phyloP scores from a whole-genome alignment of 768 basidiomycete genomes.

The Pleurotus cornucopiae region DNA sequence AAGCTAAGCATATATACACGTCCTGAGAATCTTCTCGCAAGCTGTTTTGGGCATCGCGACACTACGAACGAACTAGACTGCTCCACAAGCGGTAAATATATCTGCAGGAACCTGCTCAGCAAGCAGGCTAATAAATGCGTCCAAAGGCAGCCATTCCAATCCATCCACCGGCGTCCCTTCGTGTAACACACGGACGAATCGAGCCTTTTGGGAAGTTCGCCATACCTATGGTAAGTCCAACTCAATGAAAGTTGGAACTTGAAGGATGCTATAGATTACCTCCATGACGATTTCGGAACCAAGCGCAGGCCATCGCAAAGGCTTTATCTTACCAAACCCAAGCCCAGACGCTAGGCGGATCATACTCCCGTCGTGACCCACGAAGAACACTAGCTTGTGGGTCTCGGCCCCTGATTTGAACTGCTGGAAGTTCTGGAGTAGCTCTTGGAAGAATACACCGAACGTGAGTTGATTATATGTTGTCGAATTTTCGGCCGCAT shows the following conservation, averaged over 20 bases:
- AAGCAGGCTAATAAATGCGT: slow-evolving; percentile 11
- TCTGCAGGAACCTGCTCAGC: slow-evolving; percentile 10
- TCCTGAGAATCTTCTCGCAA: too few relatives aligned
- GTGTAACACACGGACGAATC: slow-evolving; percentile 13
- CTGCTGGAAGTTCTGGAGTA: slow-evolving; percentile 12
- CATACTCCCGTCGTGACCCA: slow-evolving; percentile 15
- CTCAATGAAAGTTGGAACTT: background rate
- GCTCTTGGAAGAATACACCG: slow-evolving; percentile 15
- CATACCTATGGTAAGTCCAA: slow-evolving; percentile 7
- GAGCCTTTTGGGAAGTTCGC: background rate
- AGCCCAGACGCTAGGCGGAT: slow-evolving; percentile 12
- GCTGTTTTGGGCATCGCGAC: too few relatives aligned
- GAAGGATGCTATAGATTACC: background rate
- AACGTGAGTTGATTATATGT: slow-evolving; percentile 14
- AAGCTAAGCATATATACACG: too few relatives aligned
- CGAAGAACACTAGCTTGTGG: slow-evolving; percentile 11
- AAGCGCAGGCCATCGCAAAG: slow-evolving; percentile 12
- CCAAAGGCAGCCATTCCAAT: slow-evolving; percentile 10
- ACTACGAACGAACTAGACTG: background rate
- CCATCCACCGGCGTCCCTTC: slow-evolving; percentile 11
- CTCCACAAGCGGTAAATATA: slow-evolving; percentile 8
- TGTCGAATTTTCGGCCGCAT: slow-evolving; percentile 11
- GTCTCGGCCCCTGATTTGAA: slow-evolving; percentile 9
- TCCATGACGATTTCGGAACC: slow-evolving; percentile 15
- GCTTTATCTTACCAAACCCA: slow-evolving; percentile 9